Conservation (phyloP, 2,329 filamentous ascomycete genomes). For the Myriosclerotinia curreyana region DNA sequence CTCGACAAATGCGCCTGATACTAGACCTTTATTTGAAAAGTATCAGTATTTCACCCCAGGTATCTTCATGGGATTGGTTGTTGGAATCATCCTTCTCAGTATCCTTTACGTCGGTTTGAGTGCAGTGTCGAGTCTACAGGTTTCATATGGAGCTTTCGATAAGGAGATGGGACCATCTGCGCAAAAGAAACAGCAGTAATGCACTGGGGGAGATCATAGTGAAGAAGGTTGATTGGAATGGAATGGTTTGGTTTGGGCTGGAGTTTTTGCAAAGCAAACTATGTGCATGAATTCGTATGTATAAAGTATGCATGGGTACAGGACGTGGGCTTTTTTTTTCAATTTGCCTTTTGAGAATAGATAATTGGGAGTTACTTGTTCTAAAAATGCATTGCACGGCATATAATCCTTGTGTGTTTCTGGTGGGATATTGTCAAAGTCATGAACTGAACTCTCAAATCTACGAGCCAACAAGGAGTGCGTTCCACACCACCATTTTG, state of each 20-base stretch:
- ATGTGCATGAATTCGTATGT: conserved; percentile 20
- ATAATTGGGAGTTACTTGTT: neutral
- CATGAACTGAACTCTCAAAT: no score
- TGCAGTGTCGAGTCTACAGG: conserved; percentile 76
- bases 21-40: conserved; percentile 72
- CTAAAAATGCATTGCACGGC: neutral
- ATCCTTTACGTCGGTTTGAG: conserved; percentile 77
- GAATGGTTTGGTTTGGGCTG: neutral
- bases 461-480: no score
- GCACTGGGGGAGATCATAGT: neutral
- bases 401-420: neutral
- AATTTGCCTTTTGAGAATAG: neutral
- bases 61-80: conserved; percentile 82
- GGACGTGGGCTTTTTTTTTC: neutral
- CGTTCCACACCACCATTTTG: no score
- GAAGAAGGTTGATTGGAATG: conserved; percentile 4
- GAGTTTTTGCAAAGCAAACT: conserved; percentile 11
- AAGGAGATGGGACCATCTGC: conserved; percentile 90
- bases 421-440: neutral
- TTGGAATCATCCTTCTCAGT: conserved; percentile 65
- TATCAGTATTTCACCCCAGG: conserved; percentile 93
- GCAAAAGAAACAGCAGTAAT: conserved; percentile 72
- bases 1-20: conserved; percentile 45
- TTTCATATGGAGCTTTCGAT: conserved; percentile 92
- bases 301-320: conserved; percentile 19